Percentiles rank a stretch among this genome's conserved stretches.
Conservation (phyloP, 176 grass and related monocot species). For the maize (Zea mays) region Zm-B73-REFERENCE-NAM-5.0 NC_050096.1:8606501-8607000, state of each 20-base stretch:
- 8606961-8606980: slow-evolving; percentile 35
- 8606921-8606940: background rate
- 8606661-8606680: slow-evolving; percentile 17
- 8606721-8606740: background rate
- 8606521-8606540: slow-evolving; percentile 27
- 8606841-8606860: background rate
- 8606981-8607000: slow-evolving; percentile 29
- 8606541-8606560: background rate
- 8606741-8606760: slow-evolving; percentile 21
- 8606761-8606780: slow-evolving; percentile 20
- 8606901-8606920: background rate
- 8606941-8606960: background rate
- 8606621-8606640: background rate
- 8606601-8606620: background rate
- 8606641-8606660: background rate
- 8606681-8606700: background rate
- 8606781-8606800: background rate
- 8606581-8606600: slow-evolving; percentile 39
- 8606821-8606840: no score
- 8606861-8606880: slow-evolving; percentile 38
- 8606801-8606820: background rate
- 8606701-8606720: background rate
- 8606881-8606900: slow-evolving; percentile 31
- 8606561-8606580: slow-evolving; percentile 1
- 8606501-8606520: background rate